Percentiles rank a stretch among this genome's conserved stretches.
Evolutionary conservation across 768 basidiomycete genomes (phyloP).

Genomic region (Gloeophyllum trabeum): DNA sequence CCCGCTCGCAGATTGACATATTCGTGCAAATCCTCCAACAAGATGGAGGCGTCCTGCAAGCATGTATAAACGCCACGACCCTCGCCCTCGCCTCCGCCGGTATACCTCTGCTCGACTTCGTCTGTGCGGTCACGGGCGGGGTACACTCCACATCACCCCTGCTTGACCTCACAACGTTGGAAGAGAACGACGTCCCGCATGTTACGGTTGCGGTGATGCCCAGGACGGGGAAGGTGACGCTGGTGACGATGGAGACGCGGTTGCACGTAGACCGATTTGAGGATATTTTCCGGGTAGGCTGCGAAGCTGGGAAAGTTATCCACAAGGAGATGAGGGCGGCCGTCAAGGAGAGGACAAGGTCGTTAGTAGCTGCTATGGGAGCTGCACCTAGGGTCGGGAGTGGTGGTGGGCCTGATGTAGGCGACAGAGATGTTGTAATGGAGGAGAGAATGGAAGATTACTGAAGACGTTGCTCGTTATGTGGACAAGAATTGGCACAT

Average conservation of each 20-base stretch:
- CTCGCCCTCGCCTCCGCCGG: conserved; percentile 87
- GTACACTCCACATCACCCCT: conserved; percentile 74
- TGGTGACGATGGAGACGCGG: conserved; percentile 92
- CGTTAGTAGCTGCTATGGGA: conserved; percentile 54
- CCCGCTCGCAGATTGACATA: conserved; percentile 90
- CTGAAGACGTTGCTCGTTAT: not conserved
- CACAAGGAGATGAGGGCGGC: conserved; percentile 77
- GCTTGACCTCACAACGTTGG: conserved; percentile 79
- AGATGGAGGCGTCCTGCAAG: conserved; percentile 85
- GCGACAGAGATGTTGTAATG: not conserved
- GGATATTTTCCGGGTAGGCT: conserved; percentile 73
- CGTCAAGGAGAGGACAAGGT: conserved; percentile 49
- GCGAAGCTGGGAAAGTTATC: conserved; percentile 66
- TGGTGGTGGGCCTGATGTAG: not conserved
- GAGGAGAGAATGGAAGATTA: not conserved
- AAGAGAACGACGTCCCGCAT: conserved; percentile 86
- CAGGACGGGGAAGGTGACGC: conserved; percentile 70
- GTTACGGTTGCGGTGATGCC: conserved; percentile 88
- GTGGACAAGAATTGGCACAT: too few species aligned
- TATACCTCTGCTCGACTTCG: conserved; percentile 83
- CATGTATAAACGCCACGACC: conserved; percentile 91
- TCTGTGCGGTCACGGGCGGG: conserved; percentile 83
- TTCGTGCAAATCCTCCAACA: conserved; percentile 88
- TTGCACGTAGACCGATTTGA: conserved; percentile 88
- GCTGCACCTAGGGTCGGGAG: conserved; percentile 17